A percentile compares a stretch with the other conserved stretches of the same genome.
These are phyloP conservation scores for Ascochyta fabae DNA, from an alignment of 2,329 filamentous ascomycete genomes.

Conservation along the genomic window DNA sequence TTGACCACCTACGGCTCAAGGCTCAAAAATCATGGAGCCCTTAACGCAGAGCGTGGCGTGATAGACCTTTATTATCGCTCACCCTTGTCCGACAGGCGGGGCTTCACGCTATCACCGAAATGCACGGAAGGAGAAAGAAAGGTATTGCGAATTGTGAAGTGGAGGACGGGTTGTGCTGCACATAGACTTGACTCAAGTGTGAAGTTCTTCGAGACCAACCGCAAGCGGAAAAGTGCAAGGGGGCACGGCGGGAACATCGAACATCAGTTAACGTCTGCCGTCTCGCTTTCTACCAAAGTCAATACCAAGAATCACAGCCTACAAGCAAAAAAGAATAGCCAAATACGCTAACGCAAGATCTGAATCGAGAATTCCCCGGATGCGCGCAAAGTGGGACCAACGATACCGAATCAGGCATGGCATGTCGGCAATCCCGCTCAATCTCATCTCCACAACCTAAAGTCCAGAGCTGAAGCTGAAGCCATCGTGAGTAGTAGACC, in stretches of 20 bases:
- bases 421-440: constrained; percentile 11
- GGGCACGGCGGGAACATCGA: neutral
- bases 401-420: constrained; percentile 2
- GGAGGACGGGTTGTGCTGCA: constrained; percentile 2
- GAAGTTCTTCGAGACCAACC: constrained; percentile 3
- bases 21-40: neutral
- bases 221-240: constrained; percentile 6
- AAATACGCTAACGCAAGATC: constrained; percentile 1
- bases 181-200: neutral
- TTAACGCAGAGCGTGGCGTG: neutral
- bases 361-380: constrained; percentile 12
- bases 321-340: neutral
- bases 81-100: neutral
- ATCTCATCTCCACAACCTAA: constrained; percentile 13
- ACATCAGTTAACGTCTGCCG: neutral
- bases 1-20: constrained; percentile 22
- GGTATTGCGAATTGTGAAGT: neutral
- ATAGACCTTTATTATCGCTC: neutral
- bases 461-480: constrained; percentile 14
- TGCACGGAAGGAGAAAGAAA: neutral
- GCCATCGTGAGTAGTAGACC: constrained; percentile 10
- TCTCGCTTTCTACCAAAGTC: neutral
- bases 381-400: constrained; percentile 7
- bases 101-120: constrained; percentile 1
- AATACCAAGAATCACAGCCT: neutral